phyloP scores from a whole-genome alignment of 768 basidiomycete genomes.

The Gyrodon lividus region DNA sequence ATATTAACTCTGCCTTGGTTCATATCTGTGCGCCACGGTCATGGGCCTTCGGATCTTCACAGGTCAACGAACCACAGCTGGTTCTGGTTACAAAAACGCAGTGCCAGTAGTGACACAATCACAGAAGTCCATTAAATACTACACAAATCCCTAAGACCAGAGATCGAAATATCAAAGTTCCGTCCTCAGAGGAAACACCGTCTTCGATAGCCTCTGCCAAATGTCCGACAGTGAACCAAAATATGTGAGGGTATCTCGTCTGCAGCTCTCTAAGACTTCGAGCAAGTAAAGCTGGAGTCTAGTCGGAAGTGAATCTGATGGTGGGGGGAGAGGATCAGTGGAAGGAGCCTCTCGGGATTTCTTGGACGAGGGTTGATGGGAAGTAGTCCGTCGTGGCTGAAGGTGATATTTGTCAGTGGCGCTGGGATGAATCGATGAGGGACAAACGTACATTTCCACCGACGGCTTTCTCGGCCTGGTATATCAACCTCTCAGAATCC shows the following conservation, averaged over 20 bases:
- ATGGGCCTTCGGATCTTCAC: no score
- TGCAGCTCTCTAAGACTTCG: conserved; percentile 19
- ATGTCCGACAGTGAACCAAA: conserved; percentile 19
- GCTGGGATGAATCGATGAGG: not conserved
- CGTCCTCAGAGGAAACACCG: conserved; percentile 21
- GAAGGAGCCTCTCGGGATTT: not conserved
- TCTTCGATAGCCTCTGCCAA: conserved; percentile 18
- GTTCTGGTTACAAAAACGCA: no score
- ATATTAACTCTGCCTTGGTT: no score
- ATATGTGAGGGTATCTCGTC: conserved; percentile 18
- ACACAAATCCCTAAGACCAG: not conserved
- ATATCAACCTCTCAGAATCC: conserved; percentile 40
- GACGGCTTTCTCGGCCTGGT: conserved; percentile 43
- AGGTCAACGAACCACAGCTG: no score
- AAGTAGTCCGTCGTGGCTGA: conserved; percentile 15
- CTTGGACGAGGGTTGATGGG: not conserved
- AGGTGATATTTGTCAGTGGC: not conserved
- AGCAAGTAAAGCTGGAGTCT: conserved; percentile 12
- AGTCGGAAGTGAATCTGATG: conserved; percentile 3
- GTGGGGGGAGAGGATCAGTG: not conserved
- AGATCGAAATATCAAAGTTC: conserved; percentile 22
- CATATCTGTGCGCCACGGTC: no score
- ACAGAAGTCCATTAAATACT: not conserved
- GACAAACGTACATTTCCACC: conserved; percentile 17
- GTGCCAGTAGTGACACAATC: no score